Conservation (phyloP, 1,139 yeast species). For the Candida glucosophila region DNA sequence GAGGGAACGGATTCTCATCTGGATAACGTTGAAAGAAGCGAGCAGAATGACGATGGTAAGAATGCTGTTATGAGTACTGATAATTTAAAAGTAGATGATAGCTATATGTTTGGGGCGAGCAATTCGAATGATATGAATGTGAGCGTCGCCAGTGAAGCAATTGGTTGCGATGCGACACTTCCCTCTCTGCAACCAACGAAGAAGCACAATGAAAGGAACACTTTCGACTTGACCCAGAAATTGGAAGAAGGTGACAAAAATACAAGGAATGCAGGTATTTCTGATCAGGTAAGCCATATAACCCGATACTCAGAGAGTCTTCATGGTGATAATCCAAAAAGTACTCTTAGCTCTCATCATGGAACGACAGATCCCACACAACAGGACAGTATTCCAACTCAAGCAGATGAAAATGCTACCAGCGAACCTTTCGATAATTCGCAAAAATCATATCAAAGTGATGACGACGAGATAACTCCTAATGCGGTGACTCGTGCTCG, state of each 20-base stretch:
- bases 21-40: constrained; percentile 12
- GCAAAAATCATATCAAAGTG: constrained; percentile 9
- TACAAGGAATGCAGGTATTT: no score
- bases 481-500: background rate
- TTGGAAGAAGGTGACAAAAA: no score
- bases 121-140: no score
- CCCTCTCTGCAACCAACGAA: no score
- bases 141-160: no score
- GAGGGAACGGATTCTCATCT: constrained; percentile 10
- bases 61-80: constrained; percentile 1
- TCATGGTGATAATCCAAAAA: no score
- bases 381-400: constrained; percentile 9
- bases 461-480: constrained; percentile 23
- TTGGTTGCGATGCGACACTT: no score
- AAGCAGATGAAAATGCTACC: constrained; percentile 9
- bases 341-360: no score
- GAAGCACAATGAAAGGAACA: no score
- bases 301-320: no score
- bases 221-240: no score
- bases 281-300: no score
- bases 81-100: constrained; percentile 13
- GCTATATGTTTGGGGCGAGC: constrained; percentile 33
- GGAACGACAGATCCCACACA: background rate
- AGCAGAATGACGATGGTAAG: constrained; percentile 5
- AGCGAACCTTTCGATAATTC: constrained; percentile 1